phyloP scores from a whole-genome alignment of 768 basidiomycete genomes.

The Suillus occidentalis region DNA sequence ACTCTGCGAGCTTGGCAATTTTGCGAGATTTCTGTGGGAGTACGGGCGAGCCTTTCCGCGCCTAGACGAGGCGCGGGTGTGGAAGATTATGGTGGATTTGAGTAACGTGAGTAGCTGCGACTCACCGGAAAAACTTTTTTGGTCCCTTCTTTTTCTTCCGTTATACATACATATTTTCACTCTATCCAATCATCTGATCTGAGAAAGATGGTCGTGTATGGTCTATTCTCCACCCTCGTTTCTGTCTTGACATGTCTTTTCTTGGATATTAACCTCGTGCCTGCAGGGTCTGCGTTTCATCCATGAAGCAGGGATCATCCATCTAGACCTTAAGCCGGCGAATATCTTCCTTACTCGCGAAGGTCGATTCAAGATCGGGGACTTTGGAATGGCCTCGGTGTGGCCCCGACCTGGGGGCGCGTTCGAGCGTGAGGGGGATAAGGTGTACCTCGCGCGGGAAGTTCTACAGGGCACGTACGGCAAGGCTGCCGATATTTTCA shows the following conservation, averaged over 20 bases:
- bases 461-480: constrained; percentile 90
- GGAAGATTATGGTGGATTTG: constrained; percentile 94
- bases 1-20: constrained; percentile 90
- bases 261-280: constrained; percentile 11
- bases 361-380: constrained; percentile 94
- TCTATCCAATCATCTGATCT: neutral
- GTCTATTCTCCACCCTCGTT: neutral
- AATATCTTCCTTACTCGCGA: constrained; percentile 90
- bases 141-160: constrained; percentile 6
- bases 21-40: constrained; percentile 87
- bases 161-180: neutral
- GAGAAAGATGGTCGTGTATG: neutral
- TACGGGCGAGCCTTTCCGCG: constrained; percentile 82
- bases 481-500: constrained; percentile 95
- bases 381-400: constrained; percentile 97
- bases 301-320: constrained; percentile 85
- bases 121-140: constrained; percentile 6
- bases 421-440: constrained; percentile 98
- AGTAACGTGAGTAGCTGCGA: constrained; percentile 64
- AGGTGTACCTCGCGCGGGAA: constrained; percentile 95
- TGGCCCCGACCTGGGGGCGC: constrained; percentile 65
- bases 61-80: constrained; percentile 89
- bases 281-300: constrained; percentile 83
- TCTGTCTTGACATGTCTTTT: constrained; percentile 24
- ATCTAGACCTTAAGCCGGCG: constrained; percentile 96